Evolutionary conservation across 2,329 filamentous ascomycete genomes (phyloP).

Genomic region (Monilinia fructicola): DNA sequence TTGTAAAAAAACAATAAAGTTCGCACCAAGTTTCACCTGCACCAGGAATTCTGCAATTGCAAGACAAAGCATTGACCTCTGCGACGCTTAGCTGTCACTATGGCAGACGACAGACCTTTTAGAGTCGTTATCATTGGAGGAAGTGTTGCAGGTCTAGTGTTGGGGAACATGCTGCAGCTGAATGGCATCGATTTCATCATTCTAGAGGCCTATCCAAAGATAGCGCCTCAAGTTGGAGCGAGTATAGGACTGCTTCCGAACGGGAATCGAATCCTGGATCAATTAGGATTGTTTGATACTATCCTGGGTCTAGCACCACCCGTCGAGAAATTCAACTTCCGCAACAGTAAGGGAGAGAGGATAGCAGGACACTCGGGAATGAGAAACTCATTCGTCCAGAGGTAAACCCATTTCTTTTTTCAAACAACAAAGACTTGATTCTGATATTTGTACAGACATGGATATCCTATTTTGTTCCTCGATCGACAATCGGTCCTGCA

Average conservation of each 20-base stretch:
- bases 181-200: slow-evolving; percentile 50
- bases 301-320: slow-evolving; percentile 15
- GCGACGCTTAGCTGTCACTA: background rate
- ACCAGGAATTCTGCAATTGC: background rate
- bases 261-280: slow-evolving; percentile 49
- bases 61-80: background rate
- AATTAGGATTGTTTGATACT: slow-evolving; percentile 45
- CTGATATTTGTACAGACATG: slow-evolving; percentile 18
- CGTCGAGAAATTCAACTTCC: slow-evolving; percentile 14
- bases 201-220: slow-evolving; percentile 46
- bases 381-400: slow-evolving; percentile 6
- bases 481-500: slow-evolving; percentile 43
- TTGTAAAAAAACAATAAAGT: background rate
- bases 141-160: slow-evolving; percentile 48
- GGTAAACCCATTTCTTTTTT: background rate
- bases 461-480: slow-evolving; percentile 31
- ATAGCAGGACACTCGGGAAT: slow-evolving; percentile 13
- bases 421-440: background rate
- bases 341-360: slow-evolving; percentile 4
- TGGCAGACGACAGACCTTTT: slow-evolving; percentile 20
- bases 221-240: slow-evolving; percentile 50
- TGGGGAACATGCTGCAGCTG: slow-evolving; percentile 49
- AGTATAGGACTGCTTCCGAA: slow-evolving; percentile 49
- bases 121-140: slow-evolving; percentile 51
- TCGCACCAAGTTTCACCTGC: background rate